These are phyloP conservation scores for Gossypium australe DNA, from an alignment of 345 rosid species.

Conservation along the genomic window DNA sequence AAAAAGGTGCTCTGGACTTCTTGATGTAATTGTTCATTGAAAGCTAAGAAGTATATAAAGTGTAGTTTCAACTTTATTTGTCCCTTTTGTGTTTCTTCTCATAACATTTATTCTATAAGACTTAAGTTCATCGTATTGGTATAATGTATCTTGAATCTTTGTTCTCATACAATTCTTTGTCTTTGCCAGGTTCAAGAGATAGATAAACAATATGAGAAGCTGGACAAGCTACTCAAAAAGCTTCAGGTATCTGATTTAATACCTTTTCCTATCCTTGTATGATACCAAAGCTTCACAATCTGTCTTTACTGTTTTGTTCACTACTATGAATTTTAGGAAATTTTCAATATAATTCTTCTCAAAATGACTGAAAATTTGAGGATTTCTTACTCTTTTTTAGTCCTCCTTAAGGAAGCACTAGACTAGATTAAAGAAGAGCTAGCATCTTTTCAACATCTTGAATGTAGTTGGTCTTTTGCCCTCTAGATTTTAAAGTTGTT, in stretches of 20 bases:
- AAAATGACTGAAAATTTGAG: neutral
- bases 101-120: neutral
- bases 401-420: neutral
- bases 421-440: neutral
- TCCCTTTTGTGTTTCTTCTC: neutral
- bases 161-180: neutral
- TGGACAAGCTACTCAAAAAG: constrained; percentile 72
- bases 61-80: neutral
- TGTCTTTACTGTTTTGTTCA: neutral
- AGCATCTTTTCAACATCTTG: neutral
- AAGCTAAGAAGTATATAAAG: neutral
- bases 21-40: neutral
- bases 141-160: neutral
- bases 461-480: neutral
- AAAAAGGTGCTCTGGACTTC: constrained; percentile 38
- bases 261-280: constrained; percentile 1
- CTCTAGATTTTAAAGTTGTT: neutral
- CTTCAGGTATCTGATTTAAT: constrained; percentile 59
- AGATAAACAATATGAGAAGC: constrained; percentile 80
- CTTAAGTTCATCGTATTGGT: neutral
- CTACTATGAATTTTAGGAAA: neutral
- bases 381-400: neutral
- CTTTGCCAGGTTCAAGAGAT: constrained; percentile 72
- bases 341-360: neutral
- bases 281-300: neutral